Percentiles rank a stretch among this genome's conserved stretches.
Conservation (phyloP, 495 filamentous ascomycete genomes). For the Aeminium ludgeri region DNA sequence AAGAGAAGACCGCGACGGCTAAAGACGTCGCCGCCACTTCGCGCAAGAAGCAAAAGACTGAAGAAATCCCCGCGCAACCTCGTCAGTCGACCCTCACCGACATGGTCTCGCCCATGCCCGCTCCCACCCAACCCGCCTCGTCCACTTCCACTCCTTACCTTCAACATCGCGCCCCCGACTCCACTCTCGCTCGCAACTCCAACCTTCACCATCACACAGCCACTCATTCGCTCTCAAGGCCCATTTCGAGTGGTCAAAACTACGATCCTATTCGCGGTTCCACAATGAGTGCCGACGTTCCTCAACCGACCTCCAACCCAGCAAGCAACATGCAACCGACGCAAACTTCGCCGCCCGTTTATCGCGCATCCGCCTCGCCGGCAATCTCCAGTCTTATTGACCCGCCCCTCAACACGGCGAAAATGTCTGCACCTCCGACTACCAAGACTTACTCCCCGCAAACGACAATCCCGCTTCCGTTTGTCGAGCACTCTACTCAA, state of each 20-base stretch:
- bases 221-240: conserved; percentile 24
- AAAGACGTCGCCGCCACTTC: conserved; percentile 24
- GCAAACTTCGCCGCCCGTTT: conserved; percentile 29
- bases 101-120: conserved; percentile 5
- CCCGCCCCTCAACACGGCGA: conserved; percentile 34
- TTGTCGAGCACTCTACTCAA: too few species aligned
- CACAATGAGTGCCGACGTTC: conserved; percentile 42
- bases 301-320: conserved; percentile 30
- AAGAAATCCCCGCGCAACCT: conserved; percentile 20
- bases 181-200: not conserved
- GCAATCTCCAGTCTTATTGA: conserved; percentile 84
- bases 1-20: conserved; percentile 31
- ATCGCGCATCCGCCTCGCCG: conserved; percentile 66
- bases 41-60: conserved; percentile 32
- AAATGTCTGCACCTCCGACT: conserved; percentile 10
- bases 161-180: conserved; percentile 8
- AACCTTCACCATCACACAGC: conserved; percentile 6
- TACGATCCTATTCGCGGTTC: conserved; percentile 76
- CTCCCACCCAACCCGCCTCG: not conserved
- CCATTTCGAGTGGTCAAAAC: conserved; percentile 53
- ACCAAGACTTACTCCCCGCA: too few species aligned
- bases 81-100: conserved; percentile 18
- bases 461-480: too few species aligned
- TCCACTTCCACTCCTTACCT: conserved; percentile 1
- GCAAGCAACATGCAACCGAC: conserved; percentile 42